Percentiles rank a stretch among this genome's conserved stretches.
Evolutionary conservation across 1,284 basidiomycete species (phyloP).

Genomic region (Athelia sp.): DNA sequence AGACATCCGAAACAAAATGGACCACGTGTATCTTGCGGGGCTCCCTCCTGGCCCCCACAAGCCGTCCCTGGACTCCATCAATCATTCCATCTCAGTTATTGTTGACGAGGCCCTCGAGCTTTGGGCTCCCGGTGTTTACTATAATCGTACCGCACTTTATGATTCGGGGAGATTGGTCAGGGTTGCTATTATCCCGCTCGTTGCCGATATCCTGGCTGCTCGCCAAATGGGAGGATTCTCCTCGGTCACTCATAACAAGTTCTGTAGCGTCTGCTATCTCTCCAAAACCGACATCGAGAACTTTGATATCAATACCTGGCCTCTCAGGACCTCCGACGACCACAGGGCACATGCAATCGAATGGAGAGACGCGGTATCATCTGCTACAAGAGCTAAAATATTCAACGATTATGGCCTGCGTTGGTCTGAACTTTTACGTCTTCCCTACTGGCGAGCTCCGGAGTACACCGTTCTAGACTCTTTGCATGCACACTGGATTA

Average conservation of each 20-base stretch:
- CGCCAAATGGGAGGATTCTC: constrained; percentile 23
- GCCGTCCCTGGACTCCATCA: too few species aligned
- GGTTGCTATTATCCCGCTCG: constrained; percentile 15
- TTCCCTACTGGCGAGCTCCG: constrained; percentile 32
- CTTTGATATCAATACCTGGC: constrained; percentile 19
- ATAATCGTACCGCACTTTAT: constrained; percentile 14
- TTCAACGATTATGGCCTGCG: constrained; percentile 17
- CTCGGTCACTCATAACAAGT: constrained; percentile 14
- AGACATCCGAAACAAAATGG: too few species aligned
- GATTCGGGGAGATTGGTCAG: constrained; percentile 8
- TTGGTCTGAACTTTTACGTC: constrained; percentile 19
- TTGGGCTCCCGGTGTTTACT: constrained; percentile 21
- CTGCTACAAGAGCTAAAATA: constrained; percentile 2
- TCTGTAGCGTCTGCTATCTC: constrained; percentile 29
- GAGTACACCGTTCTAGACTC: constrained; percentile 24
- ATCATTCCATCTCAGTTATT: too few species aligned
- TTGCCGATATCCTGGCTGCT: constrained; percentile 31
- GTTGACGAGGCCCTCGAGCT: too few species aligned
- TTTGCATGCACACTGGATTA: constrained; percentile 30
- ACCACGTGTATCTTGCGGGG: too few species aligned
- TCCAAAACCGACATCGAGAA: constrained; percentile 22
- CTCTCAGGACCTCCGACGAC: constrained; percentile 8
- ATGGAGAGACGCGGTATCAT: constrained; percentile 13
- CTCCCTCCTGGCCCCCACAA: too few species aligned
- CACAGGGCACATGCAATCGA: constrained; percentile 13